phyloP scores from a whole-genome alignment of 2,329 filamentous ascomycete species.

The Huntiella abstrusa region DNA sequence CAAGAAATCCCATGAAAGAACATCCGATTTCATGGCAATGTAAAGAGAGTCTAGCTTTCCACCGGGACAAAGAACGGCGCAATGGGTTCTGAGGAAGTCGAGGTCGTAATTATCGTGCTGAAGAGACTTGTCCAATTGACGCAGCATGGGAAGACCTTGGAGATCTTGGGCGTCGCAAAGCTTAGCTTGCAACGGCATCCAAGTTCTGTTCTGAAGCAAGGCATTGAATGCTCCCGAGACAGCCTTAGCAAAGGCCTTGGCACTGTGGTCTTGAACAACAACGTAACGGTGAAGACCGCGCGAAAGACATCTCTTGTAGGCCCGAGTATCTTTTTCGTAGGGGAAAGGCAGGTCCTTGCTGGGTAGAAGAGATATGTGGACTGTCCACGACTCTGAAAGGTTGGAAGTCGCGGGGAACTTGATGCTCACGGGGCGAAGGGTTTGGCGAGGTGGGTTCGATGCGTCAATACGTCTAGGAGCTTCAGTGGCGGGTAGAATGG shows the following conservation, averaged over 20 bases:
- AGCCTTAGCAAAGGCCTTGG: slow-evolving; percentile 29
- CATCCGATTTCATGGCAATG: slow-evolving; percentile 35
- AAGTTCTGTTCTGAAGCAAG: slow-evolving; percentile 30
- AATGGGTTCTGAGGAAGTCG: slow-evolving; percentile 32
- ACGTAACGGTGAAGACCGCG: slow-evolving; percentile 40
- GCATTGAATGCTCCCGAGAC: slow-evolving; percentile 30
- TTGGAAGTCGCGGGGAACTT: slow-evolving; percentile 11
- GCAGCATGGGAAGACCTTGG: slow-evolving; percentile 38
- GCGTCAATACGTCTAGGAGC: slow-evolving; percentile 8
- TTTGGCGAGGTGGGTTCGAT: slow-evolving; percentile 9
- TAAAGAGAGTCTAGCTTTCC: slow-evolving; percentile 41
- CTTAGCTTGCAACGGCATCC: slow-evolving; percentile 40
- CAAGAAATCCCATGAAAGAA: slow-evolving; percentile 37
- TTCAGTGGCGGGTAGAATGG: slow-evolving; percentile 9
- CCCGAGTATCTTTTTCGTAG: slow-evolving; percentile 41
- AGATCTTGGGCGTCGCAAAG: slow-evolving; percentile 36
- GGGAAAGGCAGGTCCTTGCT: slow-evolving; percentile 35
- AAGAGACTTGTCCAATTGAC: slow-evolving; percentile 29
- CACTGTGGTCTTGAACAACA: slow-evolving; percentile 30
- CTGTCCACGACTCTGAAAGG: slow-evolving; percentile 30
- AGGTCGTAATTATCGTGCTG: slow-evolving; percentile 26
- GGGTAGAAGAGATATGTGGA: slow-evolving; percentile 40
- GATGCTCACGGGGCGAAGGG: slow-evolving; percentile 11
- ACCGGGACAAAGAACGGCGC: slow-evolving; percentile 33
- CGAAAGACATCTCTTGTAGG: slow-evolving; percentile 41